Conservation (phyloP, 371 early-diverging fungal genomes). For the Edhazardia aedis region DNA sequence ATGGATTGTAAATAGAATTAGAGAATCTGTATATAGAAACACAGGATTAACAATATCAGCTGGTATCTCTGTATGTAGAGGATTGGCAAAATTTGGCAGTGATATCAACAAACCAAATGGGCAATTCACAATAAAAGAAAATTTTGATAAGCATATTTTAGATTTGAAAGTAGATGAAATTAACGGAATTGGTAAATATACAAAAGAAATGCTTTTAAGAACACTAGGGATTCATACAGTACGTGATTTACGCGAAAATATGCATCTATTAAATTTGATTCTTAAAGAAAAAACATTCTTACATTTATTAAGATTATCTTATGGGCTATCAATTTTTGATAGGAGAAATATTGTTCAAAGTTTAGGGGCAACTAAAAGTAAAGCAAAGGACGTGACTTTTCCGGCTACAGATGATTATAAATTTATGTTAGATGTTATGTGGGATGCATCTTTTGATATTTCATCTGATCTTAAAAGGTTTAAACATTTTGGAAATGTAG, state of each 20-base stretch:
- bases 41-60: conserved; percentile 26
- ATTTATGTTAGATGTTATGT: conserved; percentile 3
- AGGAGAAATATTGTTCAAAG: neutral
- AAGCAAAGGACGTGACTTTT: conserved; percentile 6
- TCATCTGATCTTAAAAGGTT: neutral
- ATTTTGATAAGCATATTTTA: conserved; percentile 11
- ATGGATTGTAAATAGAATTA: conserved; percentile 12
- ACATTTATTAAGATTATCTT: conserved; percentile 12
- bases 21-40: conserved; percentile 5
- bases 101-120: conserved; percentile 34
- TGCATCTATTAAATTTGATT: conserved; percentile 3
- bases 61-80: conserved; percentile 28
- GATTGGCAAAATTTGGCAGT: conserved; percentile 16
- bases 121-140: conserved; percentile 3
- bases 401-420: conserved; percentile 9
- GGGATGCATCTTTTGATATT: neutral
- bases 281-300: conserved; percentile 16
- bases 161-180: conserved; percentile 18
- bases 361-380: neutral
- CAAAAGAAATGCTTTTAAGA: conserved; percentile 13
- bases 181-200: conserved; percentile 29
- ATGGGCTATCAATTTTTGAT: conserved; percentile 25
- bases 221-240: conserved; percentile 13
- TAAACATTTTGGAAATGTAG: neutral
- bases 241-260: conserved; percentile 12